Base-by-base conservation (phyloP, 116 monocot genomes). In the Phalaenopsis hybrid region DNA sequence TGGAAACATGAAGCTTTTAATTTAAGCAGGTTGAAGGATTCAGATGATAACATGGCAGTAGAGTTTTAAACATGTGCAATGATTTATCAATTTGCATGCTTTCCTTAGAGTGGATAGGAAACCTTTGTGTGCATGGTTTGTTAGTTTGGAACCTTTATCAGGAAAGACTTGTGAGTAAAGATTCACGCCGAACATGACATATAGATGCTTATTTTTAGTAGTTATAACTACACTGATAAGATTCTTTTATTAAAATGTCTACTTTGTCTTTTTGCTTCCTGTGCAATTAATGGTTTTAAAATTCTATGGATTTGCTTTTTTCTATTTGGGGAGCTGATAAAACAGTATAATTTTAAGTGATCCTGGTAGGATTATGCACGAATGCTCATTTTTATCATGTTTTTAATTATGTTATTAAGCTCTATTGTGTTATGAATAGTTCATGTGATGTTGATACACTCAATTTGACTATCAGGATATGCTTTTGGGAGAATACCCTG, bases 401-500 rank as follows among this genome's bases (percentile, higher is more conserved):
- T 12, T 13, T 37, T 33, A 33, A 4, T 0, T 13, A 34, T 37
- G 0, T 57, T 59, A 9, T 82, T 58, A 55, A 41, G 2, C 28
- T 73, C 34, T 34, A 12, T 33, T 78, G 28, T 77, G 13, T 76
- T 45, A 41, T 81, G 41, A 51, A 44, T 77, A 12, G 15, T 21
- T 75, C 46, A 72, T 72, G 43, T 75, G 1, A 75, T 45, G 44
- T 45, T 16, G 20, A 20, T 75, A 4, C 75, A 20, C 18, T 75
- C 45, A 45, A 44, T 70, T 44, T 75, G 46, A 52, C 13, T 46
- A 83, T 46, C 84, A 99, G 99, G 99, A 99, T 82, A 84, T 99
- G 49, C 83, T 87, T 85, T 76, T 99, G 78, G 95, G 92, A 77
- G 99, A 99, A 59, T 95, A 95, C 67, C 92, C 94, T 75, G 99